These are phyloP conservation scores for Calonectria crousiana DNA, from an alignment of 2,329 filamentous ascomycete genomes.

Conservation along the genomic window DNA sequence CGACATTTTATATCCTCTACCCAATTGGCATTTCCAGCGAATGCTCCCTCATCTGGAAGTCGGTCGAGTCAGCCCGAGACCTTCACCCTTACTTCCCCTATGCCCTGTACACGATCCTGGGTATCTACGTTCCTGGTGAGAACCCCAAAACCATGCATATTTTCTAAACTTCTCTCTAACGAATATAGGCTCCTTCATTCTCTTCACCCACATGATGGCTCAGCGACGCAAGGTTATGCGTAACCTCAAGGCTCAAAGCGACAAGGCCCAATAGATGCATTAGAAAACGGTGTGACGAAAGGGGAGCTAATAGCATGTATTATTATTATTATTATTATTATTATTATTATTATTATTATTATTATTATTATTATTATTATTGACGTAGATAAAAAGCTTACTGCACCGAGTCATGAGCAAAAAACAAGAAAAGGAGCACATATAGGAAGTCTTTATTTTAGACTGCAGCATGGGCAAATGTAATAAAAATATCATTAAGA, in stretches of 20 bases:
- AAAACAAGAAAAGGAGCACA: neutral
- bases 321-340: neutral
- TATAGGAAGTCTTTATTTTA: neutral
- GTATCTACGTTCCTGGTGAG: slow-evolving; percentile 84
- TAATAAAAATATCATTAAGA: slow-evolving; percentile 21
- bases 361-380: neutral
- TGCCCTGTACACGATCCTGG: slow-evolving; percentile 73
- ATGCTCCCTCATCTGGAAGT: slow-evolving; percentile 81
- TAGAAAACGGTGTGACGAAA: neutral
- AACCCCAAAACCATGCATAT: slow-evolving; percentile 30
- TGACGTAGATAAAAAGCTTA: neutral
- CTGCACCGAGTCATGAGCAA: neutral
- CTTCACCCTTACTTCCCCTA: slow-evolving; percentile 65
- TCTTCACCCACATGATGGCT: slow-evolving; percentile 95
- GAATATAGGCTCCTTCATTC: slow-evolving; percentile 74
- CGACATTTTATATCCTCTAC: slow-evolving; percentile 93
- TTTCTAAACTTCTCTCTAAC: slow-evolving; percentile 4
- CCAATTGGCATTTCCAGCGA: slow-evolving; percentile 92
- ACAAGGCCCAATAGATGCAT: slow-evolving; percentile 51
- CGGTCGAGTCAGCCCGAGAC: slow-evolving; percentile 69
- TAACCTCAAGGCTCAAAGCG: slow-evolving; percentile 64
- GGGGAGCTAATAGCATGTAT: neutral
- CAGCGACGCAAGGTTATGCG: slow-evolving; percentile 86
- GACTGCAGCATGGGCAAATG: neutral
- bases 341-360: too few species aligned